A percentile compares a stretch with the other conserved stretches of the same genome.
Evolutionary conservation across 75 land plant species (phyloP).

Genomic region (Ceratopteris richardii): DNA sequence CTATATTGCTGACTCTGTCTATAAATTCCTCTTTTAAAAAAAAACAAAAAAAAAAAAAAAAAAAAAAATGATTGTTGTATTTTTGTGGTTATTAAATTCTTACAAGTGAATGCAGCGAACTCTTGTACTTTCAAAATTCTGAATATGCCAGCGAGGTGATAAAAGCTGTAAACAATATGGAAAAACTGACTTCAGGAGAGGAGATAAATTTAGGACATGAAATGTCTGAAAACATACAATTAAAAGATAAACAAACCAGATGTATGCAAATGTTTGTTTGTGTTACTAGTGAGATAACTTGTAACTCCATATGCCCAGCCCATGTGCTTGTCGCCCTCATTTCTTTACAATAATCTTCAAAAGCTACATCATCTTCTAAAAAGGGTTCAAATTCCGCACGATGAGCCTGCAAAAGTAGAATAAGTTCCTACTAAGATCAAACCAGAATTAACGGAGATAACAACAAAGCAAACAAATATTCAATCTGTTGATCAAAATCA

Average conservation of each 20-base stretch:
- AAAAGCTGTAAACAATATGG: constrained; percentile 30
- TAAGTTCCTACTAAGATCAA: not conserved
- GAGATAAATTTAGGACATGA: constrained; percentile 3
- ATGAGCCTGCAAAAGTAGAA: constrained; percentile 48
- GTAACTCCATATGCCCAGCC: constrained; percentile 95
- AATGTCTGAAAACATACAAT: not conserved
- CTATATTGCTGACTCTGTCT: too few relatives aligned
- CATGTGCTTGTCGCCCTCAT: constrained; percentile 83
- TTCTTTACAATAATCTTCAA: constrained; percentile 76
- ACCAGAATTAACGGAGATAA: too few relatives aligned
- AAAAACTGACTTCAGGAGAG: not conserved
- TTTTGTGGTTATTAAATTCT: too few relatives aligned
- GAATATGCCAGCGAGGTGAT: constrained; percentile 83
- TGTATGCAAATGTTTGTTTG: constrained; percentile 84
- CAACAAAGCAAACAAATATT: too few relatives aligned
- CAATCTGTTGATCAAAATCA: too few relatives aligned
- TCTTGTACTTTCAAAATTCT: constrained; percentile 44
- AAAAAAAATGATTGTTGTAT: too few relatives aligned
- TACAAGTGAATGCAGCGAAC: constrained; percentile 70
- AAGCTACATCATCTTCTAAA: constrained; percentile 87
- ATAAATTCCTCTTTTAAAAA: too few relatives aligned
- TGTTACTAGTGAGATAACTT: constrained; percentile 86
- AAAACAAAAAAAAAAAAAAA: too few relatives aligned
- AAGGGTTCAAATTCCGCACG: constrained; percentile 87
- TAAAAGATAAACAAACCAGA: constrained; percentile 29